These are phyloP conservation scores for Trametes cinnabarina DNA, from an alignment of 768 basidiomycete species.

Conservation along the genomic window DNA sequence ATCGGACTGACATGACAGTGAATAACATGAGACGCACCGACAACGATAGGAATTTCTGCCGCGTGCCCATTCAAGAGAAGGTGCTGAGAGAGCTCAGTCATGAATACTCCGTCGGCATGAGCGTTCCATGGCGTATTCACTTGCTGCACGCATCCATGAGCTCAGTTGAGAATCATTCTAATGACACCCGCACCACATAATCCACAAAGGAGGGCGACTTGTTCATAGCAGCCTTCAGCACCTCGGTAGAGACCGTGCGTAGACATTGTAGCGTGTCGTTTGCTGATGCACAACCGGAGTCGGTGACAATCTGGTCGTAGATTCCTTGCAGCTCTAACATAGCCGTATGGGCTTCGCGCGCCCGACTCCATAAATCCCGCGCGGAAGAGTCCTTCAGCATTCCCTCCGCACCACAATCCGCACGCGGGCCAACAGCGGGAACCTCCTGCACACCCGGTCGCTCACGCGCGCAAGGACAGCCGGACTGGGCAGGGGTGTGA, in stretches of 20 bases:
- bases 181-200: not conserved
- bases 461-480: too few species aligned
- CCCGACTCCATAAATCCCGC: slow-evolving; percentile 38
- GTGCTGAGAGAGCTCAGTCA: slow-evolving; percentile 11
- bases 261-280: slow-evolving; percentile 21
- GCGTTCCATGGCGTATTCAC: slow-evolving; percentile 17
- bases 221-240: slow-evolving; percentile 11
- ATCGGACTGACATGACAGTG: too few species aligned
- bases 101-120: slow-evolving; percentile 20
- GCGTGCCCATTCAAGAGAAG: slow-evolving; percentile 12
- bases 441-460: too few species aligned
- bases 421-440: too few species aligned
- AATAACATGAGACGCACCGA: not conserved
- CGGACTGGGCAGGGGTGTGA: too few species aligned
- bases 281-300: slow-evolving; percentile 10
- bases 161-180: not conserved
- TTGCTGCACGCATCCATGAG: not conserved
- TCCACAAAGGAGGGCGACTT: slow-evolving; percentile 10
- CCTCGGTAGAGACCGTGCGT: slow-evolving; percentile 9
- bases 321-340: slow-evolving; percentile 5
- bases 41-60: slow-evolving; percentile 17
- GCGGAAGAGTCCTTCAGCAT: slow-evolving; percentile 23
- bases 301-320: slow-evolving; percentile 10
- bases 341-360: not conserved
- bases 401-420: slow-evolving; percentile 16